Evolutionary conservation across 2,329 filamentous ascomycete species (phyloP).

Genomic region (Claviceps sp.): DNA sequence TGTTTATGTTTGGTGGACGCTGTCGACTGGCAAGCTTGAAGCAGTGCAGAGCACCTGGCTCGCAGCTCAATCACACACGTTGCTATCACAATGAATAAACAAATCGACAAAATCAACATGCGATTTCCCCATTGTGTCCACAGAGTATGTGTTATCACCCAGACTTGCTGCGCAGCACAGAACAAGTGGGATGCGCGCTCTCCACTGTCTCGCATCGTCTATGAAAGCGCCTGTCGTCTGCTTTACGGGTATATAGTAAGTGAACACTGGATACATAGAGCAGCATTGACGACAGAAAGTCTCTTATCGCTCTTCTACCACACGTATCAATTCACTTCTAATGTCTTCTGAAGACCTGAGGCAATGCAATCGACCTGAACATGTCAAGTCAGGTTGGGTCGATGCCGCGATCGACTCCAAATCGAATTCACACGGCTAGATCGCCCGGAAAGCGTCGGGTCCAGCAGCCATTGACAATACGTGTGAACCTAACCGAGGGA

Average conservation of each 20-base stretch:
- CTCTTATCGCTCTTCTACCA: background rate
- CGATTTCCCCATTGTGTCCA: background rate
- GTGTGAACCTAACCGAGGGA: slow-evolving; percentile 34
- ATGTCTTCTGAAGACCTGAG: background rate
- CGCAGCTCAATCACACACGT: background rate
- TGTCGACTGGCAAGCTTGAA: background rate
- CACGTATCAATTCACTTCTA: background rate
- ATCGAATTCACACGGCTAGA: slow-evolving; percentile 12
- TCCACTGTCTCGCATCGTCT: no score
- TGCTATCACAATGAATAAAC: background rate
- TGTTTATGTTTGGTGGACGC: background rate
- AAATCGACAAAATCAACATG: background rate
- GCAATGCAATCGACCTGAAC: background rate
- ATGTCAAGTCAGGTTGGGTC: background rate
- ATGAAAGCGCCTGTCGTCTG: no score
- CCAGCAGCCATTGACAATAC: slow-evolving; percentile 29
- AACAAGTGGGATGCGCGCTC: no score
- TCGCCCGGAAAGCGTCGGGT: slow-evolving; percentile 21
- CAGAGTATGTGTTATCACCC: background rate
- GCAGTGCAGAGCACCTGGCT: background rate
- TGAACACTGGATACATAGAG: no score
- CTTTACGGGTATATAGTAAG: no score
- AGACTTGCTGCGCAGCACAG: background rate
- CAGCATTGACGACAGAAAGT: background rate
- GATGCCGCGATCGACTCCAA: slow-evolving; percentile 9